phyloP scores from a whole-genome alignment of 352 stramenopile species.

The Globisporangium yorkense region DNA sequence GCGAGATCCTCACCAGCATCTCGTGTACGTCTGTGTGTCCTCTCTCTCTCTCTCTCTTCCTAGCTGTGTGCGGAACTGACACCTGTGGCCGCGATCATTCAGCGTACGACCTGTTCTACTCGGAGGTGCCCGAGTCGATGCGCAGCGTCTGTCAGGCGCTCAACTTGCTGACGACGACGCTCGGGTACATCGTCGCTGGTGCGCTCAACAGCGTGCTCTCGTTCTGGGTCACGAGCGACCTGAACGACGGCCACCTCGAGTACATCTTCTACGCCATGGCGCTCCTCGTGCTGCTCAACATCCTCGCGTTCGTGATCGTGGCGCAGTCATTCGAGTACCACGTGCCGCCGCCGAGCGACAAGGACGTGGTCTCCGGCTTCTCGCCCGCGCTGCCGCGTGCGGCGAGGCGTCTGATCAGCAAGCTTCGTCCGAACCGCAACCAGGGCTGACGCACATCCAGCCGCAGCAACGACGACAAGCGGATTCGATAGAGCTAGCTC shows the following conservation, averaged over 20 bases:
- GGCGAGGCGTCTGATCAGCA: constrained; percentile 30
- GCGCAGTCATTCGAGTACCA: constrained; percentile 84
- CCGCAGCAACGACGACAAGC: background rate
- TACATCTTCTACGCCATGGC: constrained; percentile 87
- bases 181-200: constrained; percentile 81
- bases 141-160: constrained; percentile 87
- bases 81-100: background rate
- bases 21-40: constrained; percentile 46
- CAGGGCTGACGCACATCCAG: background rate
- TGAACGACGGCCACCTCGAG: constrained; percentile 89
- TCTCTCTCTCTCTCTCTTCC: background rate
- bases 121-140: constrained; percentile 88
- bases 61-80: no score
- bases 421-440: constrained; percentile 11
- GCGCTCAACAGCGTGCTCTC: constrained; percentile 86
- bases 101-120: constrained; percentile 91
- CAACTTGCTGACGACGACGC: constrained; percentile 87
- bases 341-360: constrained; percentile 34
- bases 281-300: constrained; percentile 54
- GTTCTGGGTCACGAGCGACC: constrained; percentile 86
- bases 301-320: constrained; percentile 54
- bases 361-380: constrained; percentile 50
- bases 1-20: constrained; percentile 88
- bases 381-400: constrained; percentile 54
- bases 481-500: background rate